phyloP scores from a whole-genome alignment of 352 stramenopile species.

The Pythium monospermum region DNA sequence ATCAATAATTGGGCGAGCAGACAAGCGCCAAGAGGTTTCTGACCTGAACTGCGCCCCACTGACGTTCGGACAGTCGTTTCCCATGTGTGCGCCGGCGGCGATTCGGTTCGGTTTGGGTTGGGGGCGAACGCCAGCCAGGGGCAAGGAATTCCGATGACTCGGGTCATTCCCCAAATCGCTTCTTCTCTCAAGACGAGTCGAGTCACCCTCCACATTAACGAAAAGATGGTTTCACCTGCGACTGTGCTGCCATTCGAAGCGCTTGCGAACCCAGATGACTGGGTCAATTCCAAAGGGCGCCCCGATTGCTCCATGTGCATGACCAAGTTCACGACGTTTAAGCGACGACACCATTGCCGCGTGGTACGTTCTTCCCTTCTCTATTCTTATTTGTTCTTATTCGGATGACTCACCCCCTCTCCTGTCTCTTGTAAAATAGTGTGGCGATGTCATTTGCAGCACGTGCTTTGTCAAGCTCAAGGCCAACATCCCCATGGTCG shows the following conservation, averaged over 20 bases:
- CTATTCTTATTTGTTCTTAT: neutral
- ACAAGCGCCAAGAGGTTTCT: too few species aligned
- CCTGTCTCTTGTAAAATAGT: slow-evolving; percentile 1
- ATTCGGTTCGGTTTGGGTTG: too few species aligned
- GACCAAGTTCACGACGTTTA: slow-evolving; percentile 20
- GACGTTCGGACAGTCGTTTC: too few species aligned
- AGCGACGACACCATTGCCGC: slow-evolving; percentile 20
- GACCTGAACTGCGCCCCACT: too few species aligned
- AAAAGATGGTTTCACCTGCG: slow-evolving; percentile 1
- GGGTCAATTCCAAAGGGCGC: slow-evolving; percentile 13
- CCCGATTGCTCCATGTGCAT: slow-evolving; percentile 21
- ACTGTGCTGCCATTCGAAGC: slow-evolving; percentile 17
- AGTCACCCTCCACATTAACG: neutral
- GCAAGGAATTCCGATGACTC: too few species aligned
- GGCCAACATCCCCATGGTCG: slow-evolving; percentile 22
- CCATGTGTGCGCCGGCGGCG: too few species aligned
- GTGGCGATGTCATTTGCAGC: slow-evolving; percentile 16
- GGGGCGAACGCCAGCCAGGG: too few species aligned
- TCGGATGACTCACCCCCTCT: neutral
- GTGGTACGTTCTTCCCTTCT: slow-evolving; percentile 4
- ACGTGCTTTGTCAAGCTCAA: slow-evolving; percentile 24
- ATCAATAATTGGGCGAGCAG: too few species aligned
- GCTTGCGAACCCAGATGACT: slow-evolving; percentile 18
- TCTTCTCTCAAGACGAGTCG: neutral
- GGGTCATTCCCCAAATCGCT: too few species aligned